Base-by-base conservation (phyloP, 2,329 filamentous ascomycete genomes). In the Trichoderma gracile region DNA sequence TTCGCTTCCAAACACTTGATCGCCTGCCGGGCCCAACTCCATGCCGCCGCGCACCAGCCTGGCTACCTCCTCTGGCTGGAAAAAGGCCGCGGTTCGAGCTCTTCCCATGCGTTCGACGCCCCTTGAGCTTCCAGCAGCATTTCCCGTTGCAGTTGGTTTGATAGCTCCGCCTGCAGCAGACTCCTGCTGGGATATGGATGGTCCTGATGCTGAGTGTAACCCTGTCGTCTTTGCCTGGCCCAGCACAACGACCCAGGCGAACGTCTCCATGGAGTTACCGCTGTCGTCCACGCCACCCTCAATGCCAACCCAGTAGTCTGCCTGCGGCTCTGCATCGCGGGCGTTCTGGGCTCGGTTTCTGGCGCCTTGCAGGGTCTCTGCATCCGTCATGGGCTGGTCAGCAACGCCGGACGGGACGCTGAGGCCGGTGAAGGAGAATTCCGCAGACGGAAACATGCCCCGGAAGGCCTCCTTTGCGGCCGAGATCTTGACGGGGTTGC, bases 291-390 rank as follows among this genome's bases (percentile, higher is more conserved):
- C 72, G 3, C 78, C 78, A 21, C 78, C 78, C 67, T 80, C 78
- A 19, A 79, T 72, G 5, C 78, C 78, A 40, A 80, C 69, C 75
- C 77, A 79, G 67, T 72, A 80, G 50, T 78, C 73, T 1, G 75
- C 78, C 23, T 73, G 67, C 2, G 74, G 73, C 21, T 71, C 68
- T 46, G 66, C 60, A 8, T 66, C 57, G n/a, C 69, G 72, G 6
- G 76, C 76, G 59, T 75, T 74, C 10, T 66, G 67, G 3, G 74
- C 77, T 12, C 78, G 70, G 67, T 79, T 80, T 40, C 71, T 64
- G 1, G 78, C 78, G 14, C 78, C 78, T 0, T 68, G 73, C 1
- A 80, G 71, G 6, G 78, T 80, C 64, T 77, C 73, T 0, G 71
- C 67, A 54, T 78, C 75, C 3, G 76, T 73, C 21, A 79, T 72